Base-by-base conservation (phyloP, 2,329 filamentous ascomycete genomes). In the Pseudocercospora crystallina region DNA sequence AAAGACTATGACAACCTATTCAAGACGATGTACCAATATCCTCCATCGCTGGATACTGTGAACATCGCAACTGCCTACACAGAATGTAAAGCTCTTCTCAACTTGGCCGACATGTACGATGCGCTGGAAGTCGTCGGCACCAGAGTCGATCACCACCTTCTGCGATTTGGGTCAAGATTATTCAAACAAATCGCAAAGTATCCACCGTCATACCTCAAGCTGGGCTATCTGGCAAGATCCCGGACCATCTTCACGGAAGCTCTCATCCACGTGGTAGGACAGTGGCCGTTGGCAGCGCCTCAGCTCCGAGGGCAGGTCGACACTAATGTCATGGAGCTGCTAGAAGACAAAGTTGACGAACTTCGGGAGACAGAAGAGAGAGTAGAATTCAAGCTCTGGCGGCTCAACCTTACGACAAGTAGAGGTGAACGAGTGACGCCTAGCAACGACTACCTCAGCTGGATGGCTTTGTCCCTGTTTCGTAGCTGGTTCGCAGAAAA, bases 131-230 rank as follows among this genome's bases (percentile, higher is more conserved):
- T 96, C 12, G 90, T 95, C 8, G 91, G 91, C 0, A 89, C 89
- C 1, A 83, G 92, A 33, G 88, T 96, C 38, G 92, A 96, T 71
- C 91, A 97, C 73, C 92, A 97, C 69, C 79, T 97, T 11, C 77
- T 97, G 12, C 89, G 94, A 61, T 97, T 96, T 69, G 90, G 94
- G 63, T 88, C 87, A 15, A 82, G 90, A 1, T 79, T 97, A 2
- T 96, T 91, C 86, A 95, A 94, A 70, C 92, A 96, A 71, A 95
- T 96, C 57, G 90, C 91, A 45, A 96, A 96, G 71, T 96, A 96
- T 66, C 91, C 92, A 10, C 89, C 94, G 41, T 90, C 85, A 53
- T 97, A 96, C 66, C 81, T 96, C 41, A 91, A 91, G 51, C 80
- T 97, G 1, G 91, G 90, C 33, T 96, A 90, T 64, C 79, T 96